Evolutionary conservation across 78 protist genomes (phyloP), one percentile per base, ranked within the genome.

Genomic region (Protostelium mycophagum): DNA sequence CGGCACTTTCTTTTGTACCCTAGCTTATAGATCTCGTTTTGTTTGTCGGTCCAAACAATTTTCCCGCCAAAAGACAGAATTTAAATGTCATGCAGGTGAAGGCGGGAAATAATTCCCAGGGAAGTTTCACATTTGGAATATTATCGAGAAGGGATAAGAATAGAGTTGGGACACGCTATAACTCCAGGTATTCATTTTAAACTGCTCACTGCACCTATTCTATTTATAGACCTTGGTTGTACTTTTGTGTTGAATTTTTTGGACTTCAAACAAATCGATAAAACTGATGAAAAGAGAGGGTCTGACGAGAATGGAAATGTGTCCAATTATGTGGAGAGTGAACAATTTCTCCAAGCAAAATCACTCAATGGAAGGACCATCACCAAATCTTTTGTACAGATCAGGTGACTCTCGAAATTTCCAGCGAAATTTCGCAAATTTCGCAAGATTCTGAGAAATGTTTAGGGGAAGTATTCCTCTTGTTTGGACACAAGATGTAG

Each of bases 151-250:
- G 95, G 35, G 86, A 87, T 34, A 63, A 83, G 34, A 9, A 87
- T 38, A 89, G 95, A 87, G 34, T 91, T 0, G 95, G 95, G 63
- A 93, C 95, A 23, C 90, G 95, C 86, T 93, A 93, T 88, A 35
- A 93, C 89, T 83, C 83, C 16, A 88, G n/a, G n/a, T n/a, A n/a
- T n/a, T n/a, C n/a, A n/a, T n/a, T n/a, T n/a, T n/a, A n/a, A n/a
- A n/a, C n/a, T n/a, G n/a, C n/a, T n/a, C n/a, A n/a, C n/a, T n/a
- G n/a, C n/a, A n/a, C n/a, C n/a, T n/a, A n/a, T n/a, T n/a, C n/a
- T n/a, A n/a, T n/a, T n/a, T n/a, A n/a, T n/a, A n/a, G n/a, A n/a
- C n/a, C n/a, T n/a, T n/a, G n/a, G n/a, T n/a, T n/a, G n/a, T n/a
- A n/a, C n/a, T n/a, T n/a, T n/a, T n/a, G n/a, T n/a, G n/a, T n/a